Evolutionary conservation across 163 green algal species (phyloP).

Genomic region (Prototheca cutis): DNA sequence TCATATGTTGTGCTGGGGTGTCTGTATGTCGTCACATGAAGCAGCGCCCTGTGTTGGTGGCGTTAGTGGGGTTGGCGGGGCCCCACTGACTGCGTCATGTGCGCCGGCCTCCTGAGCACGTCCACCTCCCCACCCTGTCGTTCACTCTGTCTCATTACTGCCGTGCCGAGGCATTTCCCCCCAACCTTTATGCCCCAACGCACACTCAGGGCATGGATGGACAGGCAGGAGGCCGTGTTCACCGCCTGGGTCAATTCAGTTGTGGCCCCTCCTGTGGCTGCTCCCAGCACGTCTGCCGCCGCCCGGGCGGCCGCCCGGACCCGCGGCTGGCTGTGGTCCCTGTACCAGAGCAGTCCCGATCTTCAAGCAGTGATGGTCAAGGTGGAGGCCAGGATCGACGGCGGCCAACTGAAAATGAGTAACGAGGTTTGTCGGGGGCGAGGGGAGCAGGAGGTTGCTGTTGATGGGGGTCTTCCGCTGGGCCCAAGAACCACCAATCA

Average conservation of each 20-base stretch:
- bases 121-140: too few species aligned
- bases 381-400: conserved; percentile 40
- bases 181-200: background rate
- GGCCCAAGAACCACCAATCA: too few species aligned
- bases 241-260: conserved; percentile 51
- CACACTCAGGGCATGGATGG: conserved; percentile 21
- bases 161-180: too few species aligned
- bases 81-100: too few species aligned
- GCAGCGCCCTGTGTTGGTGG: too few species aligned
- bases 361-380: conserved; percentile 28
- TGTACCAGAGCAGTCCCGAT: conserved; percentile 30
- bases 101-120: too few species aligned
- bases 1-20: too few species aligned
- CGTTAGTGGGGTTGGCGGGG: too few species aligned
- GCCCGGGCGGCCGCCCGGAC: conserved; percentile 25
- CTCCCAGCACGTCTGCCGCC: conserved; percentile 7
- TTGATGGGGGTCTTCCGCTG: background rate
- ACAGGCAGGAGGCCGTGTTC: conserved; percentile 61
- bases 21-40: too few species aligned
- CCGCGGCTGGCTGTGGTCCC: conserved; percentile 28
- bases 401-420: conserved; percentile 25
- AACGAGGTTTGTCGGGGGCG: conserved; percentile 15
- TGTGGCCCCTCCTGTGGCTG: conserved; percentile 25
- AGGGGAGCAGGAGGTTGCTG: background rate
- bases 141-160: too few species aligned